Conservation (phyloP, 345 rosid species). For the Excoecaria cochinchinensis region DNA sequence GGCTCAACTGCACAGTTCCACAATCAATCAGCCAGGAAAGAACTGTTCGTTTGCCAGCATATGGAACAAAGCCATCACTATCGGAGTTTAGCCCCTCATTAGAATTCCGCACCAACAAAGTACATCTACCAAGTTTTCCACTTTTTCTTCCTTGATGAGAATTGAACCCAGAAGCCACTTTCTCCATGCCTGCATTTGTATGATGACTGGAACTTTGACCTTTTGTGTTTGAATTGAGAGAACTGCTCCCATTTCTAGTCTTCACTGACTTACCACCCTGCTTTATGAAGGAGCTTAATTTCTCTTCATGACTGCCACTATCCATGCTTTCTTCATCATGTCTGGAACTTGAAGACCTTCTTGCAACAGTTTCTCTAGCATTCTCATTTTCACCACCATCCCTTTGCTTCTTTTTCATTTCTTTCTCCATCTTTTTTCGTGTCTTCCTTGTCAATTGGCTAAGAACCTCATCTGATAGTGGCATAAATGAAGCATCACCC, state of each 20-base stretch:
- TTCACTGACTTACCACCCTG: constrained; percentile 48
- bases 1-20: constrained; percentile 34
- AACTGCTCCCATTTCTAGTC: constrained; percentile 39
- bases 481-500: constrained; percentile 20
- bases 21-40: constrained; percentile 36
- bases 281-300: constrained; percentile 61
- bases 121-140: constrained; percentile 59
- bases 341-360: constrained; percentile 22
- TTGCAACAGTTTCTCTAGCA: constrained; percentile 12
- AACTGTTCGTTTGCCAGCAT: constrained; percentile 30
- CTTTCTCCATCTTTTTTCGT: constrained; percentile 36
- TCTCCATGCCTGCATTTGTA: constrained; percentile 33
- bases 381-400: constrained; percentile 18
- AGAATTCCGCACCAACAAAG: constrained; percentile 26
- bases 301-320: constrained; percentile 64
- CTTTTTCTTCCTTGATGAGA: constrained; percentile 67
- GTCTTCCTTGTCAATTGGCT: constrained; percentile 35
- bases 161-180: constrained; percentile 37
- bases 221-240: constrained; percentile 35
- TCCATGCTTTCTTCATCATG: constrained; percentile 28
- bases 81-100: constrained; percentile 24
- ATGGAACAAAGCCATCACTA: constrained; percentile 32
- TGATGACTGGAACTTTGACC: constrained; percentile 35
- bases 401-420: constrained; percentile 34
- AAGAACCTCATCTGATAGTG: constrained; percentile 34